Evolutionary conservation across 129 eudicot genomes (phyloP).

Genomic region (Erigeron canadensis): DNA sequence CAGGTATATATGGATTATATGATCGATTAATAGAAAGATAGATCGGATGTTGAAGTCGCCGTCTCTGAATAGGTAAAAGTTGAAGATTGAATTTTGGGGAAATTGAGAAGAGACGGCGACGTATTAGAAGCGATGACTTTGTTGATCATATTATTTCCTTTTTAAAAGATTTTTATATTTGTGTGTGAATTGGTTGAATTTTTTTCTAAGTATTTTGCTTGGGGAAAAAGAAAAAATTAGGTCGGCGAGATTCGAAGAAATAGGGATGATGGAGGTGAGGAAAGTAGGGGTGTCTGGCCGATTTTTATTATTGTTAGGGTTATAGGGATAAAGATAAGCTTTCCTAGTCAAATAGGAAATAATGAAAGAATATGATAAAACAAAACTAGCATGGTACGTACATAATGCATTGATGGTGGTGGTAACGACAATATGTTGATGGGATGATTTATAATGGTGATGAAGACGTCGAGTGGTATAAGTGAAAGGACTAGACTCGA

Average conservation of each 20-base stretch:
- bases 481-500: no score
- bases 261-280: neutral
- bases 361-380: no score
- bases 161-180: neutral
- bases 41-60: constrained; percentile 37
- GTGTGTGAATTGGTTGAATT: constrained; percentile 15
- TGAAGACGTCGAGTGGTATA: no score
- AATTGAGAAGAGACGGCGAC: constrained; percentile 39
- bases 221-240: constrained; percentile 8
- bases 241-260: constrained; percentile 2
- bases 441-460: no score
- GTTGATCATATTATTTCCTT: constrained; percentile 30
- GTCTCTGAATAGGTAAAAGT: constrained; percentile 24
- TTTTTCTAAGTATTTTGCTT: constrained; percentile 5
- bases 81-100: neutral
- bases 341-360: no score
- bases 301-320: no score
- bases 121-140: constrained; percentile 21
- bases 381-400: no score
- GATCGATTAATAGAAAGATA: neutral
- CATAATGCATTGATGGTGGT: no score
- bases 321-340: no score
- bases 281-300: neutral
- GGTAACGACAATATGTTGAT: no score
- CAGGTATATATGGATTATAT: no score